Conservation (phyloP, 2,329 filamentous ascomycete species). For the Verticillium tricorpus region DNA sequence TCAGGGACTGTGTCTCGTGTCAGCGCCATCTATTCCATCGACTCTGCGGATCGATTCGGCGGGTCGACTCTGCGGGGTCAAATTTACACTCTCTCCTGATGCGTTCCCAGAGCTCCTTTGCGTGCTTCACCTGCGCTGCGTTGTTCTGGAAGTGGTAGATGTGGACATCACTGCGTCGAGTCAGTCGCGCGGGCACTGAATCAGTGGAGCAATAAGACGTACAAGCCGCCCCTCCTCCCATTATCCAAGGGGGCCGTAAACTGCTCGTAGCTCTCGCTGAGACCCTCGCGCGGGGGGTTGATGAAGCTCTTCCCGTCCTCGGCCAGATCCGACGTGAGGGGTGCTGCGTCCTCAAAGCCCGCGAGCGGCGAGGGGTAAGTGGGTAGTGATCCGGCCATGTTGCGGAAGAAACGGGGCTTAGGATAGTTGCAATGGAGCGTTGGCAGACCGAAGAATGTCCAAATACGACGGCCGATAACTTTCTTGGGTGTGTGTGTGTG, state of each 20-base stretch:
- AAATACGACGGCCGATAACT: neutral
- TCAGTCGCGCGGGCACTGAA: neutral
- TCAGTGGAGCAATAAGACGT: conserved; percentile 20
- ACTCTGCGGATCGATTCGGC: neutral
- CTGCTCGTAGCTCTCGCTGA: conserved; percentile 64
- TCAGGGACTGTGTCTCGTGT: conserved; percentile 63
- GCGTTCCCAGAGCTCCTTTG: conserved; percentile 68
- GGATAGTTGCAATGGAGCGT: neutral
- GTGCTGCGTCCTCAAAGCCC: neutral
- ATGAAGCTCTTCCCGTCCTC: conserved; percentile 74
- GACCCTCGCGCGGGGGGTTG: conserved; percentile 57
- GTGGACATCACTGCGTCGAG: conserved; percentile 63
- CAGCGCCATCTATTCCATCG: neutral
- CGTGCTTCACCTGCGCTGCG: conserved; percentile 59
- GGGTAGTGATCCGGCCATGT: neutral
- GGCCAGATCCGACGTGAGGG: neutral
- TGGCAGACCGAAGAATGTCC: neutral
- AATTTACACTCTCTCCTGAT: conserved; percentile 72
- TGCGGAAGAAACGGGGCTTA: neutral
- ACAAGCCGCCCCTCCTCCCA: conserved; percentile 67
- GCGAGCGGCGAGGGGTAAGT: neutral
- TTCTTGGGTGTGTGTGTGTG: too few relatives aligned
- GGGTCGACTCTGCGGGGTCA: neutral
- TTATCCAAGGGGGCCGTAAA: conserved; percentile 68
- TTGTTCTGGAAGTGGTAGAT: conserved; percentile 74